Evolutionary conservation across 495 filamentous ascomycete species (phyloP).

Genomic region (Trichoderma reesei): DNA sequence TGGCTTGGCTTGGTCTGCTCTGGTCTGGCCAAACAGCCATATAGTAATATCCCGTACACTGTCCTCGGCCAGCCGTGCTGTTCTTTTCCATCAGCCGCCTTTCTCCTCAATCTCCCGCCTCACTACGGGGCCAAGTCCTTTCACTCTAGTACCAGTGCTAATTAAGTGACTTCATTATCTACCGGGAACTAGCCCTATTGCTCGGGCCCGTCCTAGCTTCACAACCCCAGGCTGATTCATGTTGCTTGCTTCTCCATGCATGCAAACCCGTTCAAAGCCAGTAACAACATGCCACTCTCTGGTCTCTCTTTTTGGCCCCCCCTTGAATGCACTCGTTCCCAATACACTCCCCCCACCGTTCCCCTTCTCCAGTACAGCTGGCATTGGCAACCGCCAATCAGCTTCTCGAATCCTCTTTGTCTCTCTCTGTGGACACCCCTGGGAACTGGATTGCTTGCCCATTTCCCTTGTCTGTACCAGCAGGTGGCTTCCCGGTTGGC

Average conservation of each 20-base stretch:
- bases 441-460: not conserved
- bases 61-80: not conserved
- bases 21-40: not conserved
- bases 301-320: not conserved
- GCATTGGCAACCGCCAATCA: not conserved
- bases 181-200: slow-evolving; percentile 1
- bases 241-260: slow-evolving; percentile 8
- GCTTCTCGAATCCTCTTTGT: not conserved
- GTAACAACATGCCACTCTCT: not conserved
- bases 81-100: not conserved
- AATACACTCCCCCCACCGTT: slow-evolving; percentile 1
- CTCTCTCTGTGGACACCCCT: not conserved
- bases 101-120: not conserved
- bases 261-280: not conserved
- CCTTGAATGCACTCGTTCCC: not conserved
- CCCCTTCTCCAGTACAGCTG: not conserved
- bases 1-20: not conserved
- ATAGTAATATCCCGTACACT: not conserved
- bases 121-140: not conserved
- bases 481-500: slow-evolving; percentile 6
- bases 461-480: not conserved
- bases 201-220: not conserved
- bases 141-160: not conserved
- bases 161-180: not conserved
- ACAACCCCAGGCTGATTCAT: not conserved